Conservation (phyloP, 345 rosid species). For the Eucalyptus rudis region DNA sequence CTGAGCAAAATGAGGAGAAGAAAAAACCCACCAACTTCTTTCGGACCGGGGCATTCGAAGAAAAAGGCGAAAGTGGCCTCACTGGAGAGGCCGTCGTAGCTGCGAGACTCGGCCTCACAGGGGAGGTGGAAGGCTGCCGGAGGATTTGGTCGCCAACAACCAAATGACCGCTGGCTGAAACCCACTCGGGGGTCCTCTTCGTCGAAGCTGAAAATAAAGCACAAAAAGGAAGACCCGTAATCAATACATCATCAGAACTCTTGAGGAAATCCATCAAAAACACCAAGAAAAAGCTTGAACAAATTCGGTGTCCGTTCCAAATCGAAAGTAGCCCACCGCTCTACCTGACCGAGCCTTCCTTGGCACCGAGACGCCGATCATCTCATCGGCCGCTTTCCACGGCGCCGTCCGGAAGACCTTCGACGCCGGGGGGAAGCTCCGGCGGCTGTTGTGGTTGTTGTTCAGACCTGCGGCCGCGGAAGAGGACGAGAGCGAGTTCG, state of each 20-base stretch:
- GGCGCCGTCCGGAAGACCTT: constrained; percentile 15
- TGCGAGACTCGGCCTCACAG: constrained; percentile 49
- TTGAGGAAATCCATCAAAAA: not conserved
- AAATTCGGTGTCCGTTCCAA: not conserved
- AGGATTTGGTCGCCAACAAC: constrained; percentile 52
- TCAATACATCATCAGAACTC: not conserved
- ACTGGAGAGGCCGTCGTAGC: constrained; percentile 50
- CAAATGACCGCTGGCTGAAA: constrained; percentile 28
- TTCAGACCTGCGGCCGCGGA: constrained; percentile 43
- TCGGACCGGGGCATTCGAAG: constrained; percentile 66
- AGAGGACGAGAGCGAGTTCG: constrained; percentile 16
- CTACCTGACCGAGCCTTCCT: constrained; percentile 99
- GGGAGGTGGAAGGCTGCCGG: constrained; percentile 77
- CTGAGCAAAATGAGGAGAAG: not conserved
- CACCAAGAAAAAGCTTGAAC: not conserved
- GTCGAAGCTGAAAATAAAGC: constrained; percentile 42
- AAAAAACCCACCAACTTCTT: constrained; percentile 64
- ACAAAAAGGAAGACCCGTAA: not conserved
- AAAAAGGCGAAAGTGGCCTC: constrained; percentile 72
- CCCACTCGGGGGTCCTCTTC: constrained; percentile 95
- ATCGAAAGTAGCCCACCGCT: constrained; percentile 48
- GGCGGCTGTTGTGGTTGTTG: constrained; percentile 38
- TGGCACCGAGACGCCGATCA: constrained; percentile 97
- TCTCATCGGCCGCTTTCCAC: constrained; percentile 87
- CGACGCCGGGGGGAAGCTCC: constrained; percentile 49